Evolutionary conservation across 2,329 filamentous ascomycete species (phyloP), one percentile per base, ranked within the genome.

Genomic region (Didymella exigua): DNA sequence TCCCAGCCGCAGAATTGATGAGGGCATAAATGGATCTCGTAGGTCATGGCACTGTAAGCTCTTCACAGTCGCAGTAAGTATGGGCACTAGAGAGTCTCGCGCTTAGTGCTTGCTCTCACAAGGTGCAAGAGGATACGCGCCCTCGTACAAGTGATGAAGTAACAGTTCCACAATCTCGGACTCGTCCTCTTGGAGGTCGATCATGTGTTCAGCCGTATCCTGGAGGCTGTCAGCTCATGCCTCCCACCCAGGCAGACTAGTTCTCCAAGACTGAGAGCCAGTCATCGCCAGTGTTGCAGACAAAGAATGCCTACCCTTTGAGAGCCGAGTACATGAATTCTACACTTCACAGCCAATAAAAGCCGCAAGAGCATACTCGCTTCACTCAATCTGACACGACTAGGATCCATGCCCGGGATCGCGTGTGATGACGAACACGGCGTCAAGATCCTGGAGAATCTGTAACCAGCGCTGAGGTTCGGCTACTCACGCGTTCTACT

Each of bases 181-280:
- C n/a, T n/a, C n/a, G n/a, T n/a, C n/a, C n/a, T n/a, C n/a, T n/a
- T n/a, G n/a, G n/a, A n/a, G n/a, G n/a, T n/a, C n/a, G n/a, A n/a
- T n/a, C n/a, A n/a, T n/a, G n/a, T n/a, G n/a, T n/a, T n/a, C n/a
- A n/a, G n/a, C n/a, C n/a, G n/a, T n/a, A n/a, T n/a, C n/a, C n/a
- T 8, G 79, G 78, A 3, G 68, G 71, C 27, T 44, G 73, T 0
- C 34, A 10, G 10, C 53, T 1, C 74, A 75, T 55, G 75, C 78
- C 0, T 45, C 72, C 0, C 63, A 70, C 0, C 74, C 76, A 0
- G 81, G 81, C 1, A 68, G 73, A 4, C 63, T 83, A 2, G 64
- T 84, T 0, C 67, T 84, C 0, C 80, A 85, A 59, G 82, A 84
- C 73, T 76, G 0, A 64, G 71, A 2, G 77, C 82, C 16, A 48